Base-by-base conservation (phyloP, 331 rosid genomes). In the Acacia concinna region DNA sequence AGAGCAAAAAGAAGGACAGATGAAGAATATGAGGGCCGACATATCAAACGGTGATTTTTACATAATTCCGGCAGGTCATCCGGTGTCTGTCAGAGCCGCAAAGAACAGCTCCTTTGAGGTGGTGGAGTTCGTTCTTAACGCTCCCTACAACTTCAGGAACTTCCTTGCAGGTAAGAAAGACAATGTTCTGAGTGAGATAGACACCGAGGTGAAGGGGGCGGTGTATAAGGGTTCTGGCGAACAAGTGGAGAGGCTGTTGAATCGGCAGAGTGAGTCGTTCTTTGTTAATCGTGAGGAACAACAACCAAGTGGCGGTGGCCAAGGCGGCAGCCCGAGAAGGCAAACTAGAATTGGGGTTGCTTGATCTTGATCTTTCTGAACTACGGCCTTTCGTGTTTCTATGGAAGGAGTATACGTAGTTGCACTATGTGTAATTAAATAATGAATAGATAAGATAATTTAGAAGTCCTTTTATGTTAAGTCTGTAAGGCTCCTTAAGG, bases 21-120 rank as follows among this genome's bases (percentile, higher is more conserved):
- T 73, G 28, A 52, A 52, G 21, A 82, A 77, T 68, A 77, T 85
- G 44, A 41, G 11, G 0, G 86, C 91, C 0, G 72, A 25, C 2
- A 37, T 94, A 21, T 76, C 87, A 5, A 23, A 15, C 4, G 82
- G 88, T 3, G 92, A 93, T 27, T 73, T 79, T 30, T 38, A 86
- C 3, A 60, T 91, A 2, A 14, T 90, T 60, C 97, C 95, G 2
- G 85, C 93, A 34, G 89, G 84, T 76, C 86, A 87, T 73, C 98
- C 93, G 0, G 17, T 91, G 6, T 80, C 88, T 7, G 0, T 89
- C 38, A 68, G 78, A 9, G 88, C 97, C 80, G 44, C 84, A 18
- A 35, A 23, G 5, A 41, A 41, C 52, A 2, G 31, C 9, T 25
- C 86, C 31, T 74, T 91, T 8, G 66, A 40, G 27, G 52, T 90